These are phyloP conservation scores for Cytospora piceae DNA, from an alignment of 2,329 filamentous ascomycete species.

Conservation along the genomic window DNA sequence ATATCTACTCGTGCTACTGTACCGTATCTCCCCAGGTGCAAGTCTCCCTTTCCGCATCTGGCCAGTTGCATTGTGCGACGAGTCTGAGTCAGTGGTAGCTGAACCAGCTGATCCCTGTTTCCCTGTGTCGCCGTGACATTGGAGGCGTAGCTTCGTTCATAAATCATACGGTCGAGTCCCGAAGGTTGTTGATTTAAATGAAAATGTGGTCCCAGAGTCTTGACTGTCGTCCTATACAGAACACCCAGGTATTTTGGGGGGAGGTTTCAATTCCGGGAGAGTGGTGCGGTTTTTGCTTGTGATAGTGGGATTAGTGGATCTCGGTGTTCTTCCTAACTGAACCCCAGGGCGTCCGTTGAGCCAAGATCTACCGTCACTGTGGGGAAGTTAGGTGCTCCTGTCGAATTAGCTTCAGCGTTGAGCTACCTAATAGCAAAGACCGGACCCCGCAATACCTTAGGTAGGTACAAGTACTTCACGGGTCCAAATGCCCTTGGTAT, in stretches of 20 bases:
- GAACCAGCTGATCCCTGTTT: slow-evolving; percentile 12
- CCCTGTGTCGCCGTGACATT: slow-evolving; percentile 19
- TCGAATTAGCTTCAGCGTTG: slow-evolving; percentile 22
- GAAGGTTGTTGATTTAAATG: not conserved
- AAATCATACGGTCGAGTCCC: not conserved
- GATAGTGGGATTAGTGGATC: slow-evolving; percentile 5
- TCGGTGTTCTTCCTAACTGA: not conserved
- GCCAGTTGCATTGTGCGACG: slow-evolving; percentile 29
- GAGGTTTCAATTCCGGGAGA: not conserved
- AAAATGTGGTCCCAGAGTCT: not conserved
- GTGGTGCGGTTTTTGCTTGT: slow-evolving; percentile 4
- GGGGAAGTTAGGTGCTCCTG: slow-evolving; percentile 12
- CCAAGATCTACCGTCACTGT: slow-evolving; percentile 22
- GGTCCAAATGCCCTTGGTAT: slow-evolving; percentile 13
- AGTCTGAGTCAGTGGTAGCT: slow-evolving; percentile 20
- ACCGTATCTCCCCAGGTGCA: too few relatives aligned
- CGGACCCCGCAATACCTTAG: slow-evolving; percentile 21
- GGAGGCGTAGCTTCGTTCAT: slow-evolving; percentile 1
- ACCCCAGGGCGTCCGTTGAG: not conserved
- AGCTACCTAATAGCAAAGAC: slow-evolving; percentile 19
- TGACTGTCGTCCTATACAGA: not conserved
- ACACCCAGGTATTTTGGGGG: not conserved
- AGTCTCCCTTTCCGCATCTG: slow-evolving; percentile 17
- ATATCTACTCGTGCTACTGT: too few relatives aligned
- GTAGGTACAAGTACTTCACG: slow-evolving; percentile 1